Evolutionary conservation across 768 basidiomycete genomes (phyloP).

Genomic region (Pulveroboletus sp.): DNA sequence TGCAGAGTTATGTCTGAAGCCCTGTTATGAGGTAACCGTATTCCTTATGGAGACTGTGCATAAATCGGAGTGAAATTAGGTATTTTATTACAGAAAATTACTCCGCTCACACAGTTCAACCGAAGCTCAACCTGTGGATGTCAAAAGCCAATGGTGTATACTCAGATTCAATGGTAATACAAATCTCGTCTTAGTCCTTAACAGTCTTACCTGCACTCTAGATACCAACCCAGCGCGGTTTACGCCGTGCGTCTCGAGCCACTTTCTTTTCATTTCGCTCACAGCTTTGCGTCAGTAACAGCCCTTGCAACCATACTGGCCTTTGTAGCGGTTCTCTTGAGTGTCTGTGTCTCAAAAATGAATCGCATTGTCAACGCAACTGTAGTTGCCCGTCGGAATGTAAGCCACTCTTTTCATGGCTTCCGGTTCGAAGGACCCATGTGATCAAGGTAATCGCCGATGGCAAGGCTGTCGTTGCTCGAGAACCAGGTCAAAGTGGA

Average conservation of each 20-base stretch:
- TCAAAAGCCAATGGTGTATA: slow-evolving; percentile 6
- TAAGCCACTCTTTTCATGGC: slow-evolving; percentile 22
- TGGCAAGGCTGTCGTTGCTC: slow-evolving; percentile 56
- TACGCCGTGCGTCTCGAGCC: slow-evolving; percentile 21
- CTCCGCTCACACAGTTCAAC: slow-evolving; percentile 2
- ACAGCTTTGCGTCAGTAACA: slow-evolving; percentile 30
- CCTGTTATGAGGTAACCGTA: slow-evolving; percentile 51
- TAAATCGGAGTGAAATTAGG: slow-evolving; percentile 15
- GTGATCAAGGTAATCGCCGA: slow-evolving; percentile 43
- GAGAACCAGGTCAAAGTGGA: slow-evolving; percentile 16
- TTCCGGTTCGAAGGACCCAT: neutral
- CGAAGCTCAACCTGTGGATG: neutral
- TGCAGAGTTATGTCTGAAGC: slow-evolving; percentile 48
- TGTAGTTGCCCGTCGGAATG: slow-evolving; percentile 53
- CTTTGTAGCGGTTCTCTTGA: slow-evolving; percentile 40
- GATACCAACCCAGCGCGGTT: slow-evolving; percentile 16
- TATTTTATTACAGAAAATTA: slow-evolving; percentile 18
- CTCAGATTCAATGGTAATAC: slow-evolving; percentile 21
- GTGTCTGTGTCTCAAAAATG: slow-evolving; percentile 48
- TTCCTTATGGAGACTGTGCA: neutral
- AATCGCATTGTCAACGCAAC: slow-evolving; percentile 50
- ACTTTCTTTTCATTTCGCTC: neutral
- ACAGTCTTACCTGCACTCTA: slow-evolving; percentile 10
- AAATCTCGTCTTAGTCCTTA: neutral
- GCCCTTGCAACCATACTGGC: slow-evolving; percentile 54